Percentiles rank a stretch among this genome's conserved stretches.
phyloP scores from a whole-genome alignment of 257 asterid genomes.

The Nicotiana undulata region DNA sequence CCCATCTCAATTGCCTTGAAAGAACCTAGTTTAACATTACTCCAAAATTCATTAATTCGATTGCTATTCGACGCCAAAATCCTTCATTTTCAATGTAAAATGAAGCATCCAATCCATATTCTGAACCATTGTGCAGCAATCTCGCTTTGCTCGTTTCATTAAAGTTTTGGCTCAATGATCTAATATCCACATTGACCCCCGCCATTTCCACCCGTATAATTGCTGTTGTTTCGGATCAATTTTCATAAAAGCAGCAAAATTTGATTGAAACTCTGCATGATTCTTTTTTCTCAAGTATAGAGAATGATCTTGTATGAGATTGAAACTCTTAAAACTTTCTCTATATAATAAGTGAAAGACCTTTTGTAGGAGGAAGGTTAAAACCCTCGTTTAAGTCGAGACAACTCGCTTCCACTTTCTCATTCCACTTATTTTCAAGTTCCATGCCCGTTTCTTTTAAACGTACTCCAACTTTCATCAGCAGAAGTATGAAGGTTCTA shows the following conservation, averaged over 20 bases:
- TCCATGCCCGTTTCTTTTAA: no score
- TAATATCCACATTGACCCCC: background rate
- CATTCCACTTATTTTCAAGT: no score
- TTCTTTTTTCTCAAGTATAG: background rate
- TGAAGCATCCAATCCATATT: conserved; percentile 5
- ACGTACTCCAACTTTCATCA: no score
- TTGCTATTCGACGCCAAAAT: conserved; percentile 10
- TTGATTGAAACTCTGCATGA: background rate
- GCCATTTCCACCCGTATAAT: conserved; percentile 1
- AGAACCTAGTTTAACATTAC: conserved; percentile 15
- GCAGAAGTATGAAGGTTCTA: no score
- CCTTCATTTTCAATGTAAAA: background rate
- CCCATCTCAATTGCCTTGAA: conserved; percentile 43
- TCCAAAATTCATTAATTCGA: conserved; percentile 18
- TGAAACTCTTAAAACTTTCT: no score
- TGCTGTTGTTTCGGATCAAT: background rate
- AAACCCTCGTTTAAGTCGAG: no score
- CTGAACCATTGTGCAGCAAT: conserved; percentile 6
- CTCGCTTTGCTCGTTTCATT: conserved; percentile 11
- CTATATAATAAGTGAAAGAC: no score
- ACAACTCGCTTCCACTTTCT: no score
- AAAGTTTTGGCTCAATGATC: conserved; percentile 10
- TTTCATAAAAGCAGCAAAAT: background rate
- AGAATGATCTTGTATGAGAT: background rate
- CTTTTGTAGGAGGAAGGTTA: no score